Conservation (phyloP, 805 yeast genomes). For the Komagataella kurtzmanii region DNA sequence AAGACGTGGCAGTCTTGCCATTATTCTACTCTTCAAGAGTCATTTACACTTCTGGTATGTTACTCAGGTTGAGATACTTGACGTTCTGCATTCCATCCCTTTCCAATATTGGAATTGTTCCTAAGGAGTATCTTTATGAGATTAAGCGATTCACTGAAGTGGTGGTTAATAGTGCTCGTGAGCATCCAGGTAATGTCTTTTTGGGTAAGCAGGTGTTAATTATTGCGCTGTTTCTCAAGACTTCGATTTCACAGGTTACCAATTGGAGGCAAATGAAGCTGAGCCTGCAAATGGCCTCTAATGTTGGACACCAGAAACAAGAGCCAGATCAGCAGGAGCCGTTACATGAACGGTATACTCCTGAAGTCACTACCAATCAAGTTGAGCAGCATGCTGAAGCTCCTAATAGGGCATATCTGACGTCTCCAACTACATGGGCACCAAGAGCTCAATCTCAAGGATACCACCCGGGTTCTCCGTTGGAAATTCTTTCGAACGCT, state of each 20-base stretch:
- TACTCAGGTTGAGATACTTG: constrained; percentile 40
- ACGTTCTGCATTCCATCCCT: constrained; percentile 37
- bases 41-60: constrained; percentile 53
- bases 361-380: background rate
- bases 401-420: background rate
- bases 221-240: constrained; percentile 44
- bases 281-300: background rate
- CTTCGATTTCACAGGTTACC: constrained; percentile 41
- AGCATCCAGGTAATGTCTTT: constrained; percentile 32
- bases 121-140: constrained; percentile 24
- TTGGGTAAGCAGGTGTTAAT: constrained; percentile 42
- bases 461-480: constrained; percentile 15
- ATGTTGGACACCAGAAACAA: background rate
- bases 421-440: background rate
- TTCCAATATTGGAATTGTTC: constrained; percentile 29
- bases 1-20: constrained; percentile 43
- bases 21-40: constrained; percentile 41
- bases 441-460: background rate
- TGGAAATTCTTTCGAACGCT: constrained; percentile 27
- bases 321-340: constrained; percentile 1
- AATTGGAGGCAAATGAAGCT: background rate
- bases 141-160: constrained; percentile 12
- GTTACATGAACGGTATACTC: background rate
- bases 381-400: constrained; percentile 1
- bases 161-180: constrained; percentile 15